Evolutionary conservation across 495 filamentous ascomycete genomes (phyloP).

Genomic region (Apiosordaria backusii): DNA sequence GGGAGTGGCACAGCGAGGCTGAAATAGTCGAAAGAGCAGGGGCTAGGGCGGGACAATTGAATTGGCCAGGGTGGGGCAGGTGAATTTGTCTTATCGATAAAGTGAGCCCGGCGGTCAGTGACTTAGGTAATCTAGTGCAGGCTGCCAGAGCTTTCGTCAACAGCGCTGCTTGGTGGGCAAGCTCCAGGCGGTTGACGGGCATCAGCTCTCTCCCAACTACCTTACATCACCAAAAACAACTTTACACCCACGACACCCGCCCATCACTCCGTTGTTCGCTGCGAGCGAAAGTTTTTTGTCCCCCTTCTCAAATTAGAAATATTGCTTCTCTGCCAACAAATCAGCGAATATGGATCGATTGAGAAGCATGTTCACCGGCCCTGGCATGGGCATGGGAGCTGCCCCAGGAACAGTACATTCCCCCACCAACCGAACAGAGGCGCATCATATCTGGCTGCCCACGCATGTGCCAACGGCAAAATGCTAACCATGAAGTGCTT

Average conservation of each 20-base stretch:
- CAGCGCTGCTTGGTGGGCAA: constrained; percentile 11
- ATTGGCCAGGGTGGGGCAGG: too few relatives aligned
- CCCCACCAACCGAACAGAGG: neutral
- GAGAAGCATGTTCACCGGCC: constrained; percentile 70
- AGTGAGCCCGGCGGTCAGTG: neutral
- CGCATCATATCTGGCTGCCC: neutral
- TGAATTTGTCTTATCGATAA: neutral
- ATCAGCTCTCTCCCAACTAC: constrained; percentile 13
- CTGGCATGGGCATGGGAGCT: constrained; percentile 71
- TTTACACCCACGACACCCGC: neutral
- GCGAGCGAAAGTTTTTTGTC: neutral
- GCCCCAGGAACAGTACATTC: constrained; percentile 73
- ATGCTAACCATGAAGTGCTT: neutral
- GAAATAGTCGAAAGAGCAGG: neutral
- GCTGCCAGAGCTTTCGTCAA: constrained; percentile 42
- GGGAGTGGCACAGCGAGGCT: neutral
- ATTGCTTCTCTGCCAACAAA: neutral
- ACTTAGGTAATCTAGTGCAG: constrained; percentile 31
- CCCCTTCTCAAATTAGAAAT: neutral
- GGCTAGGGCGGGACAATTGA: neutral
- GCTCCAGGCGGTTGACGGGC: constrained; percentile 9
- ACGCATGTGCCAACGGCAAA: constrained; percentile 8
- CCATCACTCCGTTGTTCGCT: neutral
- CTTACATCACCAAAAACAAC: constrained; percentile 15
- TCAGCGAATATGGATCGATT: constrained; percentile 72